Evolutionary conservation across 768 basidiomycete species (phyloP).

Genomic region (Suillus tomentosus): DNA sequence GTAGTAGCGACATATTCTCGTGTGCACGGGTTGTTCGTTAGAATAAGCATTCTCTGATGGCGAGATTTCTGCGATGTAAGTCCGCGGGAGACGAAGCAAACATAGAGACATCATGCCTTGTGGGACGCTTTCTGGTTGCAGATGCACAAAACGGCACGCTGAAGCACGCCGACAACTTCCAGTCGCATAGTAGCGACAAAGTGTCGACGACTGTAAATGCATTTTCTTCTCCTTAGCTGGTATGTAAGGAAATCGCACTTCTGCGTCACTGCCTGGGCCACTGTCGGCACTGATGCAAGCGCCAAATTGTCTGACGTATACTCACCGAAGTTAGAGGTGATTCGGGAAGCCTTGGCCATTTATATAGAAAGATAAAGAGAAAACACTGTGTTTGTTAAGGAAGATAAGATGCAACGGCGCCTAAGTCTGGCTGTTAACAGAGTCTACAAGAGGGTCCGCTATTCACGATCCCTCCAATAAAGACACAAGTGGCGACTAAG

Average conservation of each 20-base stretch:
- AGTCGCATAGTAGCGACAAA: constrained; percentile 29
- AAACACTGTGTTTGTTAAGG: neutral
- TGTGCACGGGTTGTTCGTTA: neutral
- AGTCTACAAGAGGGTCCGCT: no score
- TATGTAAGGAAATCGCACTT: neutral
- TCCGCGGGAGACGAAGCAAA: neutral
- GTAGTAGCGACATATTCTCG: constrained; percentile 8
- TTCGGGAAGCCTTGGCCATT: neutral
- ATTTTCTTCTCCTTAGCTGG: neutral
- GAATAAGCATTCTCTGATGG: neutral
- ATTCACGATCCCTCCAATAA: constrained; percentile 13
- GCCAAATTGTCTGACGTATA: neutral
- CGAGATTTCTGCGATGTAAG: neutral
- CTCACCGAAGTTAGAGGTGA: neutral
- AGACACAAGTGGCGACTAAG: constrained; percentile 9
- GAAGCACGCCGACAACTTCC: constrained; percentile 32
- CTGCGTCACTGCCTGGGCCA: no score
- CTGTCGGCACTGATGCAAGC: neutral
- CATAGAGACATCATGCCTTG: neutral
- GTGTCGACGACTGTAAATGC: neutral
- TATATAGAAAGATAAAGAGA: neutral
- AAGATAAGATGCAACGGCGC: neutral
- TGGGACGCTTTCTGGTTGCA: neutral
- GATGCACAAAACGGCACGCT: constrained; percentile 29
- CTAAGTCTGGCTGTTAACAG: neutral